Conservation (phyloP, 345 rosid genomes). For the Hevea brasiliensis region DNA sequence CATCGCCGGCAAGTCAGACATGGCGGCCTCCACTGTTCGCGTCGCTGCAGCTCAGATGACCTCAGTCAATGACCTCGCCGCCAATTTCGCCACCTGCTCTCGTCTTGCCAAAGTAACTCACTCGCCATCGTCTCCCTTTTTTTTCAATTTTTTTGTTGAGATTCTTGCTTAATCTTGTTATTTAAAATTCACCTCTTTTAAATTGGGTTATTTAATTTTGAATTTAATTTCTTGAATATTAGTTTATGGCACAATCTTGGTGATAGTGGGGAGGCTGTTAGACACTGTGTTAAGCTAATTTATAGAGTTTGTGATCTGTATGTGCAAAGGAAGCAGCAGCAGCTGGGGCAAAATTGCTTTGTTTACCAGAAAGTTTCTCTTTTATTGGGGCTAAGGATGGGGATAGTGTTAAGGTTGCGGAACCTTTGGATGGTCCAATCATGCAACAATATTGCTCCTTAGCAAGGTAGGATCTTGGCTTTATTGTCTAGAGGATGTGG, state of each 20-base stretch:
- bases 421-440: constrained; percentile 76
- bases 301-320: neutral
- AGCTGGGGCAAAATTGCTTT: constrained; percentile 80
- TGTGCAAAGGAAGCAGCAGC: constrained; percentile 71
- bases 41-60: constrained; percentile 99
- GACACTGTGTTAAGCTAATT: no score
- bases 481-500: neutral
- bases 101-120: constrained; percentile 68
- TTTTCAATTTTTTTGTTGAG: neutral
- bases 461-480: constrained; percentile 55
- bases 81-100: constrained; percentile 82
- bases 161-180: neutral
- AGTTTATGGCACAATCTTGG: no score
- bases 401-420: constrained; percentile 68
- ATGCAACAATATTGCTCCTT: constrained; percentile 78
- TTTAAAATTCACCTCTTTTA: no score
- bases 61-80: constrained; percentile 72
- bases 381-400: constrained; percentile 62
- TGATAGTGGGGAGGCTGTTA: no score
- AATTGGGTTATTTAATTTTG: no score
- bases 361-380: constrained; percentile 86
- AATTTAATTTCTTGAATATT: no score
- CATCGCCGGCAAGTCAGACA: constrained; percentile 28
- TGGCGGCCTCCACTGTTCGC: constrained; percentile 57
- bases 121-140: neutral